Base-by-base conservation (phyloP, 495 filamentous ascomycete species). In the Xylaria grammica region DNA sequence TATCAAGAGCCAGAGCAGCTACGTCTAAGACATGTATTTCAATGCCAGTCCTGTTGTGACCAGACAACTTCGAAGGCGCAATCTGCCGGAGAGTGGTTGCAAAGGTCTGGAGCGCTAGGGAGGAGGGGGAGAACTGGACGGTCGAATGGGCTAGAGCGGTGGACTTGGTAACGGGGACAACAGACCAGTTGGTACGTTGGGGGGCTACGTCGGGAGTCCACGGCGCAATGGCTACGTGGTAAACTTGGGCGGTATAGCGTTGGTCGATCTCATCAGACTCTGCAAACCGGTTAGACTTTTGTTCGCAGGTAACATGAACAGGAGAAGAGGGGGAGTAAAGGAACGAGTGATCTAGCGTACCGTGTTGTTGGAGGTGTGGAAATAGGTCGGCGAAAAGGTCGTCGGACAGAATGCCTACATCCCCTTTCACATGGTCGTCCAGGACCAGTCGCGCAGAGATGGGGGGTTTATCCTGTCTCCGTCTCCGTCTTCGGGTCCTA, bases 301-400 rank as follows among this genome's bases (percentile, higher is more conserved):
- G 30, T 8, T 42, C 56, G 38, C 17, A 0, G 30, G 54, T 11
- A 54, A 44, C 38, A 44, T 15, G 36, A 4, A n/a, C 53, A 17
- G 2, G 13, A 36, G 13, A 20, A 36, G 3, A 19, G 24, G 5
- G 0, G 26, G 19, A 26, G 2, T 27, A 10, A 32, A 57, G n/a
- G 17, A 15, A 48, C 17, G 20, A 10, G 36, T 42, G 17, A 5
- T 5, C 29, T 42, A 13, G 45, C 72, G 70, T 71, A 79, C 81
- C 70, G 70, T 75, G 46, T 65, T 74, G 75, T 4, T 46, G 51
- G 66, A 73, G 72, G 60, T 84, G 82, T 26, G 88, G 90, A 71
- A 96, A 96, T 46, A 97, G 83, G 72, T 96, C 90, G 30, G 82
- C 81, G 63, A 90, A 92, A 36, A 99, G 82, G 74, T 96, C 91